Evolutionary conservation across 148 eudicot species (phyloP).

Genomic region (Rhododendron mucronatum): DNA sequence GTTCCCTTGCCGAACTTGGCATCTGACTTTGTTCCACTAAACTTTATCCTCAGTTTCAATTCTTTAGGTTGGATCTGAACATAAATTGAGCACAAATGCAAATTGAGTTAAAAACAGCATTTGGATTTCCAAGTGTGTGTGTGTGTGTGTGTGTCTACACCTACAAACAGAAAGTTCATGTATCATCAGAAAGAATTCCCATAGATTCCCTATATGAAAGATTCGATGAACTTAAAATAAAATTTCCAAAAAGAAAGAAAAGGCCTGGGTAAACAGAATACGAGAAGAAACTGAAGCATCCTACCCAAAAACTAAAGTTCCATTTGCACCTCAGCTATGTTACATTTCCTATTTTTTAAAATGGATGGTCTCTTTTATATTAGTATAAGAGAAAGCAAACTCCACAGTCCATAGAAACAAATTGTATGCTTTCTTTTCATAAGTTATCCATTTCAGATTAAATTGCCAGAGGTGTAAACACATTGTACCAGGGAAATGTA

Average conservation of each 20-base stretch:
- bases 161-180: background rate
- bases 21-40: slow-evolving; percentile 1
- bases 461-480: background rate
- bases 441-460: background rate
- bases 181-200: background rate
- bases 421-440: background rate
- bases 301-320: background rate
- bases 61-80: slow-evolving; percentile 2
- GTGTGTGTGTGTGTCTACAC: no score
- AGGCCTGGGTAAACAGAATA: background rate
- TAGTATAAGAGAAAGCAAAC: background rate
- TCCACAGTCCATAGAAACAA: background rate
- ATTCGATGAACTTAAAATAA: background rate
- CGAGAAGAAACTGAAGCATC: background rate
- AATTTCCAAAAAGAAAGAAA: background rate
- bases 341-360: background rate
- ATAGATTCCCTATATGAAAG: background rate
- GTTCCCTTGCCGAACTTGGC: slow-evolving; percentile 28
- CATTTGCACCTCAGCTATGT: background rate
- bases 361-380: background rate
- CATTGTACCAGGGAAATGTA: background rate
- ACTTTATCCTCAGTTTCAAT: slow-evolving; percentile 22
- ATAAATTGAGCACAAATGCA: background rate
- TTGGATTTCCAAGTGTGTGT: background rate
- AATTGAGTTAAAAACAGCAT: background rate